Base-by-base conservation (phyloP, 768 basidiomycete genomes). In the Amylocystis lapponica region DNA sequence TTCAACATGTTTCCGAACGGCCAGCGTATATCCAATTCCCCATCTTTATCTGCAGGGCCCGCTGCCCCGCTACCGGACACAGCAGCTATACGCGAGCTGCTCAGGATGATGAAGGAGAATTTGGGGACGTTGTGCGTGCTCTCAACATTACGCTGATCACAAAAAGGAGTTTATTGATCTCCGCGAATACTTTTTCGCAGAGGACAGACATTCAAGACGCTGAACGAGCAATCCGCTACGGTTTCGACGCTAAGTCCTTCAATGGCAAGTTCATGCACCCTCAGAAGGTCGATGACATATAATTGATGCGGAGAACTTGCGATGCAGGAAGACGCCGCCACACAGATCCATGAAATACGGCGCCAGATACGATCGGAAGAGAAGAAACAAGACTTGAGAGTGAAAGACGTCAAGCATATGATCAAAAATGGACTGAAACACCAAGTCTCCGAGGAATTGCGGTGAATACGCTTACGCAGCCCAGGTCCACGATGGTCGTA, bases 211-310 rank as follows among this genome's bases (percentile, higher is more conserved):
- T 63, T 70, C 41, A 47, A 45, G 2, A 49, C 46, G 7, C 46
- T 69, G 43, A 63, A 65, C 32, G 58, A 59, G 22, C 61, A 64
- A 43, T 60, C 62, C 4, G 49, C 51, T 6, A 49, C 50, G 39
- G 52, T 70, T 7, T 51, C 53, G 6, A 29, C 44, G n/a, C 31
- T 66, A 4, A 54, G 59, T 0, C 63, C 63, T 3, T 48, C 53
- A 14, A 52, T 58, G 48, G 68, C 66, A 37, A 37, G 65, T 51
- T 2, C 11, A n/a, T n/a, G 7, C 14, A 16, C 14, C 13, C 19
- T 4, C 23, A 25, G n/a, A 20, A 14, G 30, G 8, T 32, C 19
- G 17, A 12, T 30, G n/a, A 36, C 36, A 11, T 26, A 12, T 17
- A 39, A 33, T 31, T 44, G 17, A 29, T 43, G 16, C 27, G 11